Base-by-base conservation (phyloP, 2,329 filamentous ascomycete genomes). In the Fusarium coicis region DNA sequence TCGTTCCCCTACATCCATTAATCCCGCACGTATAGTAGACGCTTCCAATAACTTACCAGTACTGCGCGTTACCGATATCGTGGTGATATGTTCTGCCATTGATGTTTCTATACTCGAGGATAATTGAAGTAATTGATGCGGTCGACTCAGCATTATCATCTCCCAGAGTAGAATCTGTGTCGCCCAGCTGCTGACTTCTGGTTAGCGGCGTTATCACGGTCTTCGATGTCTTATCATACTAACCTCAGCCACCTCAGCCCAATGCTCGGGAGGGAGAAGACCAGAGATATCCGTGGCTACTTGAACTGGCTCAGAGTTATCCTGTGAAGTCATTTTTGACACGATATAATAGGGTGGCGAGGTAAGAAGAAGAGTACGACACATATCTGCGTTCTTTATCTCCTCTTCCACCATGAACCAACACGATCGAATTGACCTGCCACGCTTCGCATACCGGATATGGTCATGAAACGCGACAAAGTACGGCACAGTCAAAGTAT, bases 21-120 rank as follows among this genome's bases (percentile, higher is more conserved):
- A 37, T 9, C 21, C 2, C 12, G 5, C 2, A 23, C 47, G 0
- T 19, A 39, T 0, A 4, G 4, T 9, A 2, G 2, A 21, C 1
- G 5, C 4, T 12, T 4, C 7, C 0, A 4, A n/a, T 0, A 32
- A 52, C 68, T 1, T n/a, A 72, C 71, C 72, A 74, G 3, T 74
- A 74, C 21, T 74, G 71, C 0, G 72, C 72, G 14, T 66, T 66
- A 0, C 72, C 68, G 8, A 74, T 66, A 16, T 74, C 71, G 6
- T 49, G 61, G 9, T 74, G 71, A 15, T 74, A 74, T 0, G 64
- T 69, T 7, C 71, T 63, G 2, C 71, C 72, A 10, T 55, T 58
- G 26, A 74, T 66, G 1, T 70, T 74, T 14, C 70, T 69, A 18
- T 74, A 74, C n/a, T 74, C 2, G 1, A 74, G 55, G 9, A 74